phyloP scores from a whole-genome alignment of 2,329 filamentous ascomycete species.

The Ophiostoma tasmaniense region DNA sequence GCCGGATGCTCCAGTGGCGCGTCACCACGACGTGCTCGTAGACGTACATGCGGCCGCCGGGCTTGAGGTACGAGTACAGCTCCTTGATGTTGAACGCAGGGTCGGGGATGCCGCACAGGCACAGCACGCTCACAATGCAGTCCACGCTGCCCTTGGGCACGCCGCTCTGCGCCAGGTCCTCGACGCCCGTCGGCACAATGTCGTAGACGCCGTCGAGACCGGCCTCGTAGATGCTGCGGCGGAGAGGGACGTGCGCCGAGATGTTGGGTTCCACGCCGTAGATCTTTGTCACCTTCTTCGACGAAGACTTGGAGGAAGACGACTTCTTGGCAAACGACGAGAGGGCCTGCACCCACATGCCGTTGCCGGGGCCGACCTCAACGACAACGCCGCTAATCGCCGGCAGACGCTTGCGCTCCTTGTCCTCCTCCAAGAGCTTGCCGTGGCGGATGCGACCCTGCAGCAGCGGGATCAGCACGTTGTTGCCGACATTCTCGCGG shows the following conservation, averaged over 20 bases:
- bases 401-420: constrained; percentile 22
- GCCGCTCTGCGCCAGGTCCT: constrained; percentile 42
- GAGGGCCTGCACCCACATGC: constrained; percentile 45
- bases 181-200: constrained; percentile 54
- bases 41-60: constrained; percentile 54
- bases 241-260: constrained; percentile 42
- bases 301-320: background rate
- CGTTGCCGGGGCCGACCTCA: constrained; percentile 55
- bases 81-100: constrained; percentile 46
- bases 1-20: constrained; percentile 31
- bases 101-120: constrained; percentile 56
- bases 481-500: constrained; percentile 33
- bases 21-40: constrained; percentile 50
- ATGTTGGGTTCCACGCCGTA: constrained; percentile 59
- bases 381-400: constrained; percentile 45
- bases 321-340: background rate
- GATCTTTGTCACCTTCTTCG: constrained; percentile 35
- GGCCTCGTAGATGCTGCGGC: constrained; percentile 38
- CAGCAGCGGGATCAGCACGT: constrained; percentile 45
- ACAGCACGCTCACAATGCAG: constrained; percentile 52
- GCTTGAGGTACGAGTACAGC: constrained; percentile 50
- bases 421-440: constrained; percentile 25
- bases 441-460: constrained; percentile 39
- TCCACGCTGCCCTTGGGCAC: constrained; percentile 46
- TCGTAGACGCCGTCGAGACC: constrained; percentile 51